Evolutionary conservation across 2,329 filamentous ascomycete genomes (phyloP), one percentile per base, ranked within the genome.

Genomic region (Phaeosphaeria sp.): DNA sequence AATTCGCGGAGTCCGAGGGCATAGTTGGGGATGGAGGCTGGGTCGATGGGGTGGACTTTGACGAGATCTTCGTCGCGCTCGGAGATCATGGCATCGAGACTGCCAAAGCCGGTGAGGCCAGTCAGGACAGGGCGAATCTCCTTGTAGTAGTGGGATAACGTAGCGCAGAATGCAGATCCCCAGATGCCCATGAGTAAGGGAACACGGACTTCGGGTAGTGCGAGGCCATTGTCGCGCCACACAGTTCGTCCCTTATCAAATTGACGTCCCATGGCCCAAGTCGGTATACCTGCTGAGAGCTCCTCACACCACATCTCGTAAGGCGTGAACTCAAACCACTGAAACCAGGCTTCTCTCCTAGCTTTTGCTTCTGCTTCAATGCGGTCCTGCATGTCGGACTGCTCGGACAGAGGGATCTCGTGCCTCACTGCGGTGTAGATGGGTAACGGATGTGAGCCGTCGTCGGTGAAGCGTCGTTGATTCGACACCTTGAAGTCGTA

Each of bases 301-400:
- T 97, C 94, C 76, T 98, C 94, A 67, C 93, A 97, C 77, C 95
- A 97, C 74, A 97, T 90, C 74, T 98, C 94, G 71, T 96, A 97
- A 0, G 94, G 94, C 0, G 92, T 96, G 69, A 78, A 78, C 72
- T 99, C 95, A 66, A 95, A 97, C 94, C 95, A 98, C 69, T 99
- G 94, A 69, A 98, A 99, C 91, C 93, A 98, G 2, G 92, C 85
- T 70, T 96, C 90, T 58, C 84, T 79, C 53, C 77, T 78, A 3
- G 84, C 82, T 56, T 82, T 79, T 39, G 77, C 80, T 58, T 82
- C 79, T 2, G 68, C 59, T 69, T 74, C 59, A 75, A 70, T 69
- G 53, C 62, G 68, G 50, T 69, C 75, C 50, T 60, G 77, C 59
- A 57, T 77, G 60, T 59, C 69, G 1, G 77, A 71, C 44, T 80